A percentile compares a stretch with the other conserved stretches of the same genome.
These are phyloP conservation scores for Leccinum variicolor DNA, from an alignment of 768 basidiomycete genomes.

Conservation along the genomic window DNA sequence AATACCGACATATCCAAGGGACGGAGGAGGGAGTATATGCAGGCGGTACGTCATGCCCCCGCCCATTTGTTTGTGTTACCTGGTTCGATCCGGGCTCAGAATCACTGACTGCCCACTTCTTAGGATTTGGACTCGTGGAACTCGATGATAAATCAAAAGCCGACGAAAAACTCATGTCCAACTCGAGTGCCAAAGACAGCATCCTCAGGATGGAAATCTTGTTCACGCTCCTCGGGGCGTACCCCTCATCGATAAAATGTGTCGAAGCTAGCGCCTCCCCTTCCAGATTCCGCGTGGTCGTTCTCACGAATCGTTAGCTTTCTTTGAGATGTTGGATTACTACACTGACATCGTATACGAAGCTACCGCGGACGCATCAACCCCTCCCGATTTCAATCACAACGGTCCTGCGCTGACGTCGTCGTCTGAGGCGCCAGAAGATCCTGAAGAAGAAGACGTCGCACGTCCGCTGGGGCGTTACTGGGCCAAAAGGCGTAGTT, in stretches of 20 bases:
- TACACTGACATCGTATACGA: slow-evolving; percentile 99
- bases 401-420: slow-evolving; percentile 43
- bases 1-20: slow-evolving; percentile 98
- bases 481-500: slow-evolving; percentile 65
- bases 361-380: slow-evolving; percentile 88
- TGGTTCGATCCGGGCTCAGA: too few relatives aligned
- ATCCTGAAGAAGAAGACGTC: slow-evolving; percentile 71
- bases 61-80: not conserved
- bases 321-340: slow-evolving; percentile 99
- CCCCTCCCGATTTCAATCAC: slow-evolving; percentile 75
- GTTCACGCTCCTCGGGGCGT: slow-evolving; percentile 50
- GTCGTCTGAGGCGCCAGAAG: slow-evolving; percentile 29
- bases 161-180: slow-evolving; percentile 48
- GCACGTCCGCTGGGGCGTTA: slow-evolving; percentile 73
- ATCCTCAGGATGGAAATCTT: too few relatives aligned
- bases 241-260: slow-evolving; percentile 73
- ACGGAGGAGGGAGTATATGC: slow-evolving; percentile 96
- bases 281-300: too few relatives aligned
- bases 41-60: slow-evolving; percentile 60
- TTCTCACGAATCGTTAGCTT: slow-evolving; percentile 45
- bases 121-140: slow-evolving; percentile 96
- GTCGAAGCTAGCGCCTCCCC: slow-evolving; percentile 3
- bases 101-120: not conserved
- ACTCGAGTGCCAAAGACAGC: too few relatives aligned
- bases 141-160: slow-evolving; percentile 74